These are phyloP conservation scores for Solanum hybrid DNA, from an alignment of 305 asterid genomes.

Conservation along the genomic window DNA sequence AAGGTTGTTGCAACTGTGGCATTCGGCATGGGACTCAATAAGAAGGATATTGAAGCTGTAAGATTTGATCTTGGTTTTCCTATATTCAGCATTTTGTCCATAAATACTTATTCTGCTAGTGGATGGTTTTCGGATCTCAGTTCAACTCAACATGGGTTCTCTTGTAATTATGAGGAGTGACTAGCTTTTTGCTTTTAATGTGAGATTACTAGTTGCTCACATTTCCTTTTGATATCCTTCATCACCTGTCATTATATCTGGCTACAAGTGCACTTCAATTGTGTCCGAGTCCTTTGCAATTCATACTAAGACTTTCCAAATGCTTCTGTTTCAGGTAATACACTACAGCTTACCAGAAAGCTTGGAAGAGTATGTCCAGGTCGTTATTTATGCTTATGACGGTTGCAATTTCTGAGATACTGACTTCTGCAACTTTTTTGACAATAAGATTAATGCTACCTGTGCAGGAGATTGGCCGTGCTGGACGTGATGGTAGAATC, in stretches of 20 bases:
- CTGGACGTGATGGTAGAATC: conserved; percentile 94
- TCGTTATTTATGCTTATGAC: conserved; percentile 14
- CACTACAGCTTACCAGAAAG: conserved; percentile 96
- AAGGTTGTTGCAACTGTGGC: conserved; percentile 99
- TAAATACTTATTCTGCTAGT: neutral
- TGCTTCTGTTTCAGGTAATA: conserved; percentile 53
- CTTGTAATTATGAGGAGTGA: neutral
- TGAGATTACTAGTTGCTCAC: neutral
- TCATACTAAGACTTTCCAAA: neutral
- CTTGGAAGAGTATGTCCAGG: conserved; percentile 98
- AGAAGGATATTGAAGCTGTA: conserved; percentile 96
- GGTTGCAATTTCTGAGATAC: neutral
- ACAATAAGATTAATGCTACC: conserved; percentile 11
- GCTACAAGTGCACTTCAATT: neutral
- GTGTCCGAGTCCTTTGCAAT: conserved; percentile 12
- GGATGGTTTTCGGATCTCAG: neutral
- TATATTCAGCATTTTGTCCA: neutral
- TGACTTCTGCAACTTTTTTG: conserved; percentile 7
- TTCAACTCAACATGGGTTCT: neutral
- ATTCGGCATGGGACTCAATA: conserved; percentile 99
- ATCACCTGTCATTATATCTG: neutral
- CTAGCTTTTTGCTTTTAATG: neutral
- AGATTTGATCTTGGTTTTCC: conserved; percentile 26
- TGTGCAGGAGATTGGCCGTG: conserved; percentile 93
- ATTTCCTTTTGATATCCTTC: neutral